Evolutionary conservation across 1,139 yeast species (phyloP).

Genomic region (Hyphopichia fennica): DNA sequence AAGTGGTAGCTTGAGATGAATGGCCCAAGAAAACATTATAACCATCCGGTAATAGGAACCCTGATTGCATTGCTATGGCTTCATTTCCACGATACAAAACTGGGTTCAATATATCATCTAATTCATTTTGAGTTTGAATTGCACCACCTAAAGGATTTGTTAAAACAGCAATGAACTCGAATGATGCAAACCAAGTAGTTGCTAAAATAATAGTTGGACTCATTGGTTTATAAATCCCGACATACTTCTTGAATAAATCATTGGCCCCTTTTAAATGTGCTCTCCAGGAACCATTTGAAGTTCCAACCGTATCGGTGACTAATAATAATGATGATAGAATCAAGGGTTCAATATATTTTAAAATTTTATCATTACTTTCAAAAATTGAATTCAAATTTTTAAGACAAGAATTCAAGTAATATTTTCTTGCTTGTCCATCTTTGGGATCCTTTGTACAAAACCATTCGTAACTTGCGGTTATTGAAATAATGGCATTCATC

Average conservation of each 20-base stretch:
- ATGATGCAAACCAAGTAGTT: constrained; percentile 19
- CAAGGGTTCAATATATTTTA: constrained; percentile 14
- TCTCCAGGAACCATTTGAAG: constrained; percentile 17
- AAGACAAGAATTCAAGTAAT: constrained; percentile 11
- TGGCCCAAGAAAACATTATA: constrained; percentile 10
- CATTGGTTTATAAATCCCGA: constrained; percentile 9
- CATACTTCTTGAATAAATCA: constrained; percentile 15
- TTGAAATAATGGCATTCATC: constrained; percentile 14
- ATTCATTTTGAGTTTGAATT: constrained; percentile 9
- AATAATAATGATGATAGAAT: constrained; percentile 12
- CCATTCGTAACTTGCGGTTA: constrained; percentile 15
- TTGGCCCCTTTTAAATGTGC: constrained; percentile 18
- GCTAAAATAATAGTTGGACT: constrained; percentile 14
- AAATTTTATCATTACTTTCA: constrained; percentile 8
- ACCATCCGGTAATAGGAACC: constrained; percentile 8
- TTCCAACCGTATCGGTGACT: constrained; percentile 16
- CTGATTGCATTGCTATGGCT: constrained; percentile 19
- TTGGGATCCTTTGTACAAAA: constrained; percentile 7
- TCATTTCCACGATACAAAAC: constrained; percentile 20
- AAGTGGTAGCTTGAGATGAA: constrained; percentile 11
- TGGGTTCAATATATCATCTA: constrained; percentile 14
- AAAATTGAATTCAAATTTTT: constrained; percentile 13
- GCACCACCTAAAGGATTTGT: constrained; percentile 19
- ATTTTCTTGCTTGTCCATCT: constrained; percentile 11
- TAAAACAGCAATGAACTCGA: constrained; percentile 17